Conservation (phyloP, 257 asterid species). For the Fraxinus cuspidata region DNA sequence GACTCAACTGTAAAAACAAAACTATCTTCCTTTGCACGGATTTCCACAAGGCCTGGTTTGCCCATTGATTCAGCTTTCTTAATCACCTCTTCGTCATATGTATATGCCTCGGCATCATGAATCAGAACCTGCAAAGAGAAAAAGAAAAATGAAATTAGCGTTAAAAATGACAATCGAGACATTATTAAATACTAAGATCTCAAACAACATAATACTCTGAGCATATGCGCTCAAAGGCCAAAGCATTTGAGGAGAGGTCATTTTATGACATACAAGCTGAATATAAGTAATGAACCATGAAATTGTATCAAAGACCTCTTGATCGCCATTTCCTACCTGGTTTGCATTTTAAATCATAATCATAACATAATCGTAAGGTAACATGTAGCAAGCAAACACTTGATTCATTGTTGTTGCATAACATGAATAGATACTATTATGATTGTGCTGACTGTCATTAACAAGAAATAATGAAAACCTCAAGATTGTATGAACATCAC, state of each 20-base stretch:
- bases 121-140: slow-evolving; percentile 54
- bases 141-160: slow-evolving; percentile 3
- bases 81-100: slow-evolving; percentile 90
- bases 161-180: background rate
- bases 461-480: background rate
- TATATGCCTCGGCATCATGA: slow-evolving; percentile 81
- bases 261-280: slow-evolving; percentile 2
- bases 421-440: background rate
- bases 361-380: background rate
- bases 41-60: slow-evolving; percentile 77
- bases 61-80: slow-evolving; percentile 94
- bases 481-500: background rate
- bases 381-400: background rate
- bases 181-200: background rate
- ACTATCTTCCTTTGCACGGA: slow-evolving; percentile 86
- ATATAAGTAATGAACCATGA: background rate
- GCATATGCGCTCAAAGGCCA: background rate
- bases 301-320: background rate
- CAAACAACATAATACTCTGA: slow-evolving; percentile 4
- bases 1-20: slow-evolving; percentile 92
- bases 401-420: background rate
- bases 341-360: background rate
- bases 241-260: slow-evolving; percentile 11
- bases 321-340: background rate
- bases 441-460: background rate